Percentiles rank a stretch among this genome's conserved stretches.
Conservation (phyloP, 108 stramenopile genomes). For the Pseudonitzschia multiseries region DNA sequence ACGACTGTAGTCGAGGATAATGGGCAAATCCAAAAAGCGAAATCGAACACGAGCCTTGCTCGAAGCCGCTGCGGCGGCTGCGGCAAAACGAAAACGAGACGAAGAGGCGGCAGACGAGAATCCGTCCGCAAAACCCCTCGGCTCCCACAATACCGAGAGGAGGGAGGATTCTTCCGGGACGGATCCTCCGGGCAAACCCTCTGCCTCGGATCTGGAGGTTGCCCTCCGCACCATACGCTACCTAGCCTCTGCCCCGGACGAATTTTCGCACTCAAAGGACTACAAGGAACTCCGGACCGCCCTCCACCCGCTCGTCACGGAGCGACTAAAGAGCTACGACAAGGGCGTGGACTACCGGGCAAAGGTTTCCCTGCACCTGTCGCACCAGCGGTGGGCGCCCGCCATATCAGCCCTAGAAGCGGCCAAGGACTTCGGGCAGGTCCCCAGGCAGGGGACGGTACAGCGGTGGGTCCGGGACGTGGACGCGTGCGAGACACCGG, state of each 20-base stretch:
- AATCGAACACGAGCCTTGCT: neutral
- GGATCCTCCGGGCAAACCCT: neutral
- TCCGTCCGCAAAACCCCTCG: neutral
- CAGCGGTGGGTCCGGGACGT: conserved; percentile 51
- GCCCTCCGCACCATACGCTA: neutral
- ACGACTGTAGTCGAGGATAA: neutral
- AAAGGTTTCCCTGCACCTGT: conserved; percentile 21
- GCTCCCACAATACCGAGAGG: neutral
- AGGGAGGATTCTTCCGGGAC: neutral
- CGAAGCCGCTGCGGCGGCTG: neutral
- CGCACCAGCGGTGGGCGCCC: conserved; percentile 24
- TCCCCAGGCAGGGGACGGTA: conserved; percentile 43
- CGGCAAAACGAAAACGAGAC: neutral
- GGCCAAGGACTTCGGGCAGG: conserved; percentile 27
- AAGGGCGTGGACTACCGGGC: conserved; percentile 24
- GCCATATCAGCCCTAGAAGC: conserved; percentile 26
- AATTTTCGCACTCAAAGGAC: conserved; percentile 1
- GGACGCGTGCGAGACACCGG: neutral
- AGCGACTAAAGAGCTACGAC: conserved; percentile 14
- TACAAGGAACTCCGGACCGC: conserved; percentile 37
- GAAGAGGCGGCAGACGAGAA: neutral
- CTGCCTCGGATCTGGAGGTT: neutral
- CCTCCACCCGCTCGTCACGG: conserved; percentile 29
- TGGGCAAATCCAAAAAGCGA: conserved; percentile 4
- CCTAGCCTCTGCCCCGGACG: neutral